Evolutionary conservation across 1,284 basidiomycete species (phyloP).

Genomic region (Microbotryomycetes sp.): DNA sequence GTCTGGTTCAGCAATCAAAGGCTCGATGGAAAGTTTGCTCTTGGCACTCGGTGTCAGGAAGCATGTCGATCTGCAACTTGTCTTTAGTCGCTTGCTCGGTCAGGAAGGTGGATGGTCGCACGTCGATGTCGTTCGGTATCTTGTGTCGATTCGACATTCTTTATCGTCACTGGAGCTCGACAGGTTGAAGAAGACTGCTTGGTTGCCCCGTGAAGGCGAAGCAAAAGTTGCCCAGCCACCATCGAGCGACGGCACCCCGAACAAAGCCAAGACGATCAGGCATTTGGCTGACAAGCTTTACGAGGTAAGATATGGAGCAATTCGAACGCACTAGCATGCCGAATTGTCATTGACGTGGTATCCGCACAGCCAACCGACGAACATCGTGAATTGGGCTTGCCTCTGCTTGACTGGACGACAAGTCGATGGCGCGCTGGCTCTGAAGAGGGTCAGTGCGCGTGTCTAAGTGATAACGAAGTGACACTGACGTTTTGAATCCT

Average conservation of each 20-base stretch:
- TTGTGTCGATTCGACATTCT: constrained; percentile 50
- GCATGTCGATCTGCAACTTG: constrained; percentile 64
- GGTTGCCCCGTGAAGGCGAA: constrained; percentile 63
- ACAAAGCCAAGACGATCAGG: constrained; percentile 44
- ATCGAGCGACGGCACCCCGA: constrained; percentile 37
- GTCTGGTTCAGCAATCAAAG: constrained; percentile 61
- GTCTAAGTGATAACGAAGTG: background rate
- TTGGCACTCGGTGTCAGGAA: constrained; percentile 74
- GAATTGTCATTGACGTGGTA: too few species aligned
- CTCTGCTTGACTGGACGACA: constrained; percentile 78
- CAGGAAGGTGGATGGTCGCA: constrained; percentile 45
- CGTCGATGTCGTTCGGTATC: constrained; percentile 43
- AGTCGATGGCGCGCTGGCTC: constrained; percentile 68
- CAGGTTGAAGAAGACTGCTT: constrained; percentile 68
- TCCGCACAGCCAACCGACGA: constrained; percentile 72
- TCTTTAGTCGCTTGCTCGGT: constrained; percentile 45
- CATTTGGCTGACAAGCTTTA: constrained; percentile 59
- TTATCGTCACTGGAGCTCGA: constrained; percentile 63
- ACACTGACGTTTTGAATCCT: constrained; percentile 7
- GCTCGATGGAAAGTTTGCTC: constrained; percentile 68
- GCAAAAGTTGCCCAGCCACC: constrained; percentile 23
- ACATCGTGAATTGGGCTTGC: constrained; percentile 67
- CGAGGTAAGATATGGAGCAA: constrained; percentile 11
- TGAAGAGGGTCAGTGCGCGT: constrained; percentile 62
- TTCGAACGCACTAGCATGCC: too few species aligned